Evolutionary conservation across 2,329 filamentous ascomycete species (phyloP).

Genomic region (Chalara sp.): DNA sequence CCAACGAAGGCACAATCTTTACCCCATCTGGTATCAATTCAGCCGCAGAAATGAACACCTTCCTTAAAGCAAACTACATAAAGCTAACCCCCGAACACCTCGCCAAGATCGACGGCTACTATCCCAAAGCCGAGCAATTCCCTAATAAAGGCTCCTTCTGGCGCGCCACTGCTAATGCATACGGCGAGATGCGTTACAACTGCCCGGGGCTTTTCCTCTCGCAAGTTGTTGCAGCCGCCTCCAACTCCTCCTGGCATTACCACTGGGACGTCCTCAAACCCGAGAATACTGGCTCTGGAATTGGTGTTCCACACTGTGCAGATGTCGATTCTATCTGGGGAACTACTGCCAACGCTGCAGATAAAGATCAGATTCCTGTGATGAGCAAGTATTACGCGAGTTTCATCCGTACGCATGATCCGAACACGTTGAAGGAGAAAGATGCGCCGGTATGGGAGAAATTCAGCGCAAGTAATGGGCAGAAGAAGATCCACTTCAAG

Average conservation of each 20-base stretch:
- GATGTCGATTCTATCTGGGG: constrained; percentile 65
- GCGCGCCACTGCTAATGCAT: constrained; percentile 49
- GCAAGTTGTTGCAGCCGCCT: background rate
- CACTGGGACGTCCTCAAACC: constrained; percentile 54
- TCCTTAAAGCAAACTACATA: constrained; percentile 53
- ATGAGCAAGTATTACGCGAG: constrained; percentile 69
- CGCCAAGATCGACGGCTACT: constrained; percentile 43
- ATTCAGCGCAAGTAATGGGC: constrained; percentile 27
- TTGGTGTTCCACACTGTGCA: constrained; percentile 60
- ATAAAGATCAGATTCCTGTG: constrained; percentile 43
- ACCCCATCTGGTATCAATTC: constrained; percentile 42
- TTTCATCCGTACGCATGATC: constrained; percentile 61
- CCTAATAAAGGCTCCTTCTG: constrained; percentile 51
- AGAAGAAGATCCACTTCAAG: constrained; percentile 30
- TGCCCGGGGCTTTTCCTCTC: background rate
- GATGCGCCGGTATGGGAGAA: constrained; percentile 45
- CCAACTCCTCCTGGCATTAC: background rate
- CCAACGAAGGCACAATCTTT: constrained; percentile 61
- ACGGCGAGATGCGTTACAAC: constrained; percentile 59
- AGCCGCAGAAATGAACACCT: constrained; percentile 42
- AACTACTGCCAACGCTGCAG: constrained; percentile 52
- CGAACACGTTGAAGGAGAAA: constrained; percentile 46
- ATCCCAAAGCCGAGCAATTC: constrained; percentile 39
- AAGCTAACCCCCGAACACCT: constrained; percentile 45
- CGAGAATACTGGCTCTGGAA: constrained; percentile 40